Evolutionary conservation across 2,329 filamentous ascomycete species (phyloP).

Genomic region (Colletotrichum truncatum): DNA sequence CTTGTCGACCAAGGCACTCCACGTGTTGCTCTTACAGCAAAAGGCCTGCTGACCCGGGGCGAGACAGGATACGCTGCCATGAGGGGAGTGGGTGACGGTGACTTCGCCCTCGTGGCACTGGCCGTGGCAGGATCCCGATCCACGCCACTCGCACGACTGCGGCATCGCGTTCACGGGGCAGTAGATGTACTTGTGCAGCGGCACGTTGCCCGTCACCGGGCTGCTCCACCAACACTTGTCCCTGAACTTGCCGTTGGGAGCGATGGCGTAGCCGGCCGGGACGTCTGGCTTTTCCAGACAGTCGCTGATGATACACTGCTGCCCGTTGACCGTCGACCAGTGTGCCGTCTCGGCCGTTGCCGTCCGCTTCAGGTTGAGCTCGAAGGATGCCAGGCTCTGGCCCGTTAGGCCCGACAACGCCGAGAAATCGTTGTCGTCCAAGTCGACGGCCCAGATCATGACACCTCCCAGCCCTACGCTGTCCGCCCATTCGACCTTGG

Average conservation of each 20-base stretch:
- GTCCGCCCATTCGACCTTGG: constrained; percentile 33
- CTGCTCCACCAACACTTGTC: background rate
- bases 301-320: constrained; percentile 6
- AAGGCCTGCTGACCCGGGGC: background rate
- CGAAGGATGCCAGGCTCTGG: background rate
- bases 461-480: constrained; percentile 28
- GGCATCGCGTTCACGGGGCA: constrained; percentile 15
- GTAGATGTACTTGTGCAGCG: constrained; percentile 18
- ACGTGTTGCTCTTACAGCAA: background rate
- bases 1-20: background rate
- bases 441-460: constrained; percentile 35
- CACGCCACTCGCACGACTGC: constrained; percentile 25
- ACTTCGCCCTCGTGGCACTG: constrained; percentile 29
- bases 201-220: background rate
- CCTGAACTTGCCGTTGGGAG: background rate
- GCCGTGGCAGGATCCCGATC: constrained; percentile 25
- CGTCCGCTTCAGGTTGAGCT: background rate
- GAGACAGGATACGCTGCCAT: background rate
- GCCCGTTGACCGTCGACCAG: background rate
- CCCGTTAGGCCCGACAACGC: background rate
- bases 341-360: background rate
- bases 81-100: background rate
- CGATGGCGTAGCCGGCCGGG: background rate
- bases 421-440: constrained; percentile 2
- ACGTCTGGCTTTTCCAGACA: background rate